Evolutionary conservation across 495 filamentous ascomycete genomes (phyloP), one percentile per base, ranked within the genome.

Genomic region (Lasiosphaeriaceae sp.): DNA sequence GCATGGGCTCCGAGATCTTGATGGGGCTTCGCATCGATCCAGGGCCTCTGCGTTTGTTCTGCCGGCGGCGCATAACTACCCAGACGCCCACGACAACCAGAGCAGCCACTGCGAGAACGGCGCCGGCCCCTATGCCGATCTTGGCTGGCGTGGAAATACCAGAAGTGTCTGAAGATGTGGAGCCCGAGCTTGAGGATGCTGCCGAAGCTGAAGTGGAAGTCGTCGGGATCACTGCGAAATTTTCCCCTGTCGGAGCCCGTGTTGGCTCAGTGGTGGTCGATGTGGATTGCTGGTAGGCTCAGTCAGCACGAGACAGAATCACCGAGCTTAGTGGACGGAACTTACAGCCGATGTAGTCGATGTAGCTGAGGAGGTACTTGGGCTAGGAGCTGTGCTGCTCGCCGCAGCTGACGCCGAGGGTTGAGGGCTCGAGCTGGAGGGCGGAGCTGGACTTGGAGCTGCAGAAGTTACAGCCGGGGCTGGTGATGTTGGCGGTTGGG

Each of bases 1-100:
- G 64, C 61, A 77, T 66, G 20, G 77, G 75, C 9, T 73, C 62
- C 24, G 76, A 77, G 52, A 80, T 78, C 47, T 79, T 61, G 60
- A 71, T 64, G 43, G 58, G 62, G 48, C 46, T 58, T 57, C 48
- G 47, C 14, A 29, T 41, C 2, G 47, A 64, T 45, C 56, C 65
- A 37, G 45, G 9, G 19, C 21, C 22, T 6, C 23, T 29, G 9
- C 23, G 49, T 17, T 37, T 52, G 17, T 54, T 53, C 45, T 50
- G 50, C 1, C 53, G 53, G 24, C 57, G 52, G 39, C 73, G 64
- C 6, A 73, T 24, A 45, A 71, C 45, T 11, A 73, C 14, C 17
- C 56, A 74, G 23, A 59, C 54, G 3, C 50, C 64, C 7, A 72
- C n/a, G 12, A 67, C 60, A 16, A 62, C 41, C 3, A 74, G 24